Base-by-base conservation (phyloP, 2,329 filamentous ascomycete species). In the Epichloe aotearoae region DNA sequence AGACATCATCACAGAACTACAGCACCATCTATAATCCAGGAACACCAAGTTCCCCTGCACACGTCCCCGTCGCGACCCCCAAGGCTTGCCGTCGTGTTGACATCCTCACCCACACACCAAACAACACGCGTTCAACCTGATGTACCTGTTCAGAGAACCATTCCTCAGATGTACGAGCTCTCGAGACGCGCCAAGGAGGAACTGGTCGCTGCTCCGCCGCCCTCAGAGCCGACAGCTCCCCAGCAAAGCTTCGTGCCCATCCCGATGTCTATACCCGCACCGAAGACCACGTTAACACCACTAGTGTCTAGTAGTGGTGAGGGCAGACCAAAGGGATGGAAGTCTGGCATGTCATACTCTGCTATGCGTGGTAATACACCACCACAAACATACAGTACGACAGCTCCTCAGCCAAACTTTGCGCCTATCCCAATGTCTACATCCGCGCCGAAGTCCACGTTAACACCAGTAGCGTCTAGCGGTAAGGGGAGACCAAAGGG, bases 301-400 rank as follows among this genome's bases (percentile, higher is more conserved):
- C 26, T 3, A 30, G 26, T 10, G 26, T 30, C 26, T 10, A 30
- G 26, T 10, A 33, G 12, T 26, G 43, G 64, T 26, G 39, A 75
- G 76, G 7, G 67, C 75, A 5, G 76, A 5, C 75, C 76, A 5
- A 72, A 73, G 49, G 74, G 73, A 23, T 76, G 61, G 61, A 62
- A 53, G 46, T 57, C 64, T 3, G 59, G 60, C 49, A 64, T 64
- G 56, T 62, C 64, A 6, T 62, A 61, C 46, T 56, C 60, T 5
- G 49, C 49, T 4, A 54, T 62, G 39, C 56, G 60, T 36, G 56
- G 54, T 17, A 53, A 40, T 23, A 37, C 26, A 26, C 26, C 34
- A 11, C 47, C 49, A 15, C 46, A 44, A 17, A 14, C 11, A 14
- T 3, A 33, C 36, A 17, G 38, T 46, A 46, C 26, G 26, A 26